phyloP scores from a whole-genome alignment of 2,329 filamentous ascomycete species.

The Diaporthe ilicicola region DNA sequence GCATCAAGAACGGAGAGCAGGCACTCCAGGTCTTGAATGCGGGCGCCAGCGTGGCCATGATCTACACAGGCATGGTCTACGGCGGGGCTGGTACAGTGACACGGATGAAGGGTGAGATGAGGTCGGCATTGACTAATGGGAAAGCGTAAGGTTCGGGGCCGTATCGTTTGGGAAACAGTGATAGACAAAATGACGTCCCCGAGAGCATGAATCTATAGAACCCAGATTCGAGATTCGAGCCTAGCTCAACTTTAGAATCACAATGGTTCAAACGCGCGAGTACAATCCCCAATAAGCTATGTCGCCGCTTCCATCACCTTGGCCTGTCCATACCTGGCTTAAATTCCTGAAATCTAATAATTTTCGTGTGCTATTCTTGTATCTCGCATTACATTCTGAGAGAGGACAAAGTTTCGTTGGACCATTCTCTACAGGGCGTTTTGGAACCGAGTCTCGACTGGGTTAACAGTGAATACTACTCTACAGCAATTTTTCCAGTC shows the following conservation, averaged over 20 bases:
- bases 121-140: constrained; percentile 44
- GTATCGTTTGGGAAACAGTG: not conserved
- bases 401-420: not conserved
- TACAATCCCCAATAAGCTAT: no score
- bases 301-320: no score
- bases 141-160: constrained; percentile 19
- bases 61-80: constrained; percentile 82
- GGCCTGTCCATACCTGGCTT: no score
- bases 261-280: no score
- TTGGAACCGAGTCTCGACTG: no score
- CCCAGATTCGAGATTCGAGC: not conserved
- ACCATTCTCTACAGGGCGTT: not conserved
- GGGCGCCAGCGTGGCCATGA: constrained; percentile 88
- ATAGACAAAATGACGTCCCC: constrained; percentile 25
- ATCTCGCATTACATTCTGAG: not conserved
- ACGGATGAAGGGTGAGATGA: constrained; percentile 71
- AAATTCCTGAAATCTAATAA: no score
- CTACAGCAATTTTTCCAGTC: constrained; percentile 9
- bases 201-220: not conserved
- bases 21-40: constrained; percentile 84
- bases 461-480: not conserved
- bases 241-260: no score
- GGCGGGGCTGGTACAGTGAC: constrained; percentile 71
- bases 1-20: constrained; percentile 88
- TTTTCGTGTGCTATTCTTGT: not conserved